Conservation (phyloP, 2,329 filamentous ascomycete genomes). For the Penicillium italicum region DNA sequence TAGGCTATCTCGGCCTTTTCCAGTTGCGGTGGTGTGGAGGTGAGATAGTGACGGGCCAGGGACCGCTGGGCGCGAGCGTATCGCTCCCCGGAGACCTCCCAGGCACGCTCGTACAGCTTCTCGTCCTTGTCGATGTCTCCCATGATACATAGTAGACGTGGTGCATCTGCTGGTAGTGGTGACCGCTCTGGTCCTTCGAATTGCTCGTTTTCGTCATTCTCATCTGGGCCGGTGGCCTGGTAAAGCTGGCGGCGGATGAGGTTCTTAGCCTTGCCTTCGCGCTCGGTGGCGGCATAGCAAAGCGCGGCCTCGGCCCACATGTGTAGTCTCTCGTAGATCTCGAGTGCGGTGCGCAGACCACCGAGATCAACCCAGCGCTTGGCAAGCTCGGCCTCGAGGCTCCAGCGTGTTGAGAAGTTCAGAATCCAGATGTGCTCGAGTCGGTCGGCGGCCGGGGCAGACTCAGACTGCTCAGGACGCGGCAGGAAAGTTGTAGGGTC, state of each 20-base stretch:
- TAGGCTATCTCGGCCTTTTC: constrained; percentile 73
- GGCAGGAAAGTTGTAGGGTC: constrained; percentile 77
- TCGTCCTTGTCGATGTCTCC: constrained; percentile 80
- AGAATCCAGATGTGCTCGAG: constrained; percentile 81
- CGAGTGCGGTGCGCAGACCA: constrained; percentile 81
- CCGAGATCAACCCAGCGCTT: constrained; percentile 88
- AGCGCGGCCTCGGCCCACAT: constrained; percentile 95
- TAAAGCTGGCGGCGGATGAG: constrained; percentile 78
- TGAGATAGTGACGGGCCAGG: constrained; percentile 73
- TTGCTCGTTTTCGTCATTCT: constrained; percentile 52
- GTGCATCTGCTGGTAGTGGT: constrained; percentile 74
- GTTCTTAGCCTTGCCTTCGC: constrained; percentile 75
- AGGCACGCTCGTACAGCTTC: constrained; percentile 75
- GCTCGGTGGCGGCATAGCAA: constrained; percentile 74
- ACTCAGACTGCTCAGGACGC: constrained; percentile 68
- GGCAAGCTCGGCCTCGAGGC: constrained; percentile 88
- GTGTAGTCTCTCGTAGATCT: constrained; percentile 89
- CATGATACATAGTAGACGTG: constrained; percentile 86
- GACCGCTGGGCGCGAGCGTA: constrained; percentile 87
- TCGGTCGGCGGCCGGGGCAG: constrained; percentile 68
- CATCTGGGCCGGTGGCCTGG: constrained; percentile 51
- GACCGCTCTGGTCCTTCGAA: constrained; percentile 66
- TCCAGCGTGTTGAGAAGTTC: constrained; percentile 82
- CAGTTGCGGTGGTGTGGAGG: constrained; percentile 58
- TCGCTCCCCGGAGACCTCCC: constrained; percentile 75